Evolutionary conservation across 306 rosid species (phyloP), one percentile per base, ranked within the genome.

Genomic region (Dalbergia oliveri): DNA sequence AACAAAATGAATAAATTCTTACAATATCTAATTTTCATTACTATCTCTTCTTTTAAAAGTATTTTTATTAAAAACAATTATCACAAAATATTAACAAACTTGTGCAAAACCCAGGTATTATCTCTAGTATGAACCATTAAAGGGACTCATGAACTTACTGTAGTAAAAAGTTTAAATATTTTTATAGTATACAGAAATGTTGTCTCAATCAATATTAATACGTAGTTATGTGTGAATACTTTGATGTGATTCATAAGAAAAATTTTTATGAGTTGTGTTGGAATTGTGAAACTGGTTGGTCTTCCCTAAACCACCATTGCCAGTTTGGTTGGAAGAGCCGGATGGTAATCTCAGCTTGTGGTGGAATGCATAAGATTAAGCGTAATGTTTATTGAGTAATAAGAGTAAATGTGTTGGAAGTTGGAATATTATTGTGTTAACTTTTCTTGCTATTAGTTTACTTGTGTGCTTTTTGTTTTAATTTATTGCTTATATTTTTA

Each of bases 391-490:
- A 7, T 58, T 21, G 56, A 31, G 47, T 16, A 7, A 49, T 34
- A 47, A 31, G 57, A 59, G 41, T 62, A 39, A 61, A 41, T 72
- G 47, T 41, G 31, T 50, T 60, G 45, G 73, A 77, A 66, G 57
- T 50, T 50, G 57, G 57, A 14, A 50, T 50, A 65, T 59, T 67
- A 19, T 69, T 69, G 37, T 33, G 18, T 39, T 60, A 41, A 44
- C 26, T 51, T 31, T 13, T n/a, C 54, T 34, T 16, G n/a, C 33
- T 37, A 23, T 70, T 69, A 35, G 39, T 63, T 54, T 70, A 39
- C 67, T 56, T 64, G 9, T 49, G 11, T 65, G 58, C 13, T 70
- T 14, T 72, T 16, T 77, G 11, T 59, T 66, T 77, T 51, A 33
- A 19, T 72, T 33, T 57, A 33, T 39, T 66, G 63, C 45, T 54